These are phyloP conservation scores for Sclerotinia spermophila DNA, from an alignment of 2,329 filamentous ascomycete species.

Conservation along the genomic window DNA sequence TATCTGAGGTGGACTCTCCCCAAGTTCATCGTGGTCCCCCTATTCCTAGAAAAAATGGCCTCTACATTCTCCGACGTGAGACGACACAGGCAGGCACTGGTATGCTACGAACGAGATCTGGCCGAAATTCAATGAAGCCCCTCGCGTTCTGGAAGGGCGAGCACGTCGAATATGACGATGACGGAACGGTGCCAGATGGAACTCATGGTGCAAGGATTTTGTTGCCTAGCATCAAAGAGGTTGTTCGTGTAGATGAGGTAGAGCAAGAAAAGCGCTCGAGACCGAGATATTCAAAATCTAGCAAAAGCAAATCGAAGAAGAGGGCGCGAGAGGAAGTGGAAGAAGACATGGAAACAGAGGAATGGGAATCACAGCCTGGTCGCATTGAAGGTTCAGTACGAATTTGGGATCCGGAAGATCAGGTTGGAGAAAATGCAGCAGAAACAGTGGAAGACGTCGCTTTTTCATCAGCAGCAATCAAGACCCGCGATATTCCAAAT, in stretches of 20 bases:
- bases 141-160: slow-evolving; percentile 87
- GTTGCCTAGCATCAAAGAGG: slow-evolving; percentile 69
- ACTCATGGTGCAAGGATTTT: slow-evolving; percentile 50
- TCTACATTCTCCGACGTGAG: slow-evolving; percentile 50
- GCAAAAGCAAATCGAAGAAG: slow-evolving; percentile 32
- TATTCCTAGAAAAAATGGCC: slow-evolving; percentile 44
- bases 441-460: slow-evolving; percentile 55
- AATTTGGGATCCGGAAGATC: slow-evolving; percentile 60
- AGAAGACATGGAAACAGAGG: slow-evolving; percentile 57
- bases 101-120: slow-evolving; percentile 62
- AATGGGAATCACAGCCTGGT: slow-evolving; percentile 69
- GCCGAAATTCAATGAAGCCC: slow-evolving; percentile 73
- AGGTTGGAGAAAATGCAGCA: slow-evolving; percentile 50
- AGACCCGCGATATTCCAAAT: slow-evolving; percentile 55
- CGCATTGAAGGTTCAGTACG: slow-evolving; percentile 60
- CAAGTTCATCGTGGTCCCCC: slow-evolving; percentile 36
- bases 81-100: slow-evolving; percentile 38
- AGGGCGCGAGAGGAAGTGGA: slow-evolving; percentile 35
- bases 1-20: slow-evolving; percentile 31
- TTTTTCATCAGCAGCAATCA: slow-evolving; percentile 47
- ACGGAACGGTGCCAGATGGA: slow-evolving; percentile 46
- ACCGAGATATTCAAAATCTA: slow-evolving; percentile 21
- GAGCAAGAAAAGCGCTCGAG: slow-evolving; percentile 40
- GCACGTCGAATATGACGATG: slow-evolving; percentile 63
- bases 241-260: slow-evolving; percentile 67